Conservation (phyloP, 495 filamentous ascomycete genomes). For the Amphirosellinia nigrospora region DNA sequence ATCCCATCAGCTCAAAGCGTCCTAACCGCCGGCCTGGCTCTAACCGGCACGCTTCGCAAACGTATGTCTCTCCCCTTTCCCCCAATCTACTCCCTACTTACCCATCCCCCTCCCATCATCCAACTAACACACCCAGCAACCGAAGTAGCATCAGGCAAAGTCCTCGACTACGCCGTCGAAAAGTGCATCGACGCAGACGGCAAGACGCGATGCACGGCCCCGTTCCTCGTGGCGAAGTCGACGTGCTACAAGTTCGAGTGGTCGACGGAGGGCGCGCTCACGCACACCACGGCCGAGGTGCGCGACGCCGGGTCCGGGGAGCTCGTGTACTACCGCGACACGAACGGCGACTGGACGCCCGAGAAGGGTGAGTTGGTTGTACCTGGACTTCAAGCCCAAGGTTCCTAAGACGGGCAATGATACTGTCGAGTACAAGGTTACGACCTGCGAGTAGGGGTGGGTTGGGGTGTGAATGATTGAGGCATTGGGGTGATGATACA, state of each 20-base stretch:
- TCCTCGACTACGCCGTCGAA: constrained; percentile 46
- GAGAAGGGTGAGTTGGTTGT: constrained; percentile 47
- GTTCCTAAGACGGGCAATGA: constrained; percentile 45
- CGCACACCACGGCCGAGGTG: constrained; percentile 49
- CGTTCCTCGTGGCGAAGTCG: constrained; percentile 40
- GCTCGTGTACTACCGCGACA: constrained; percentile 49
- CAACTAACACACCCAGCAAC: constrained; percentile 27
- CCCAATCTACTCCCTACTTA: not conserved
- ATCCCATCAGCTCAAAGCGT: constrained; percentile 40
- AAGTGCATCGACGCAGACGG: constrained; percentile 42
- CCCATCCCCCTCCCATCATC: no score
- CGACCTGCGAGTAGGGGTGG: constrained; percentile 40
- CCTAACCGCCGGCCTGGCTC: constrained; percentile 40
- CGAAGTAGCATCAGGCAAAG: constrained; percentile 34
- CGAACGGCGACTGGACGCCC: constrained; percentile 48
- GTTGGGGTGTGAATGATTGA: not conserved
- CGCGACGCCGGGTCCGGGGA: constrained; percentile 45
- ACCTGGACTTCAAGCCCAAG: constrained; percentile 52
- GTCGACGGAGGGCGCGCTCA: constrained; percentile 44
- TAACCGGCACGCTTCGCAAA: constrained; percentile 33
- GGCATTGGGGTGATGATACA: not conserved
- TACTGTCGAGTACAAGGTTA: constrained; percentile 47
- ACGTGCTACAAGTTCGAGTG: constrained; percentile 48
- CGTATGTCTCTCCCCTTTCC: constrained; percentile 28
- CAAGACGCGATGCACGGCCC: constrained; percentile 43